A percentile compares a stretch with the other conserved stretches of the same genome.
These are phyloP conservation scores for Tuctoria greenei DNA, from an alignment of 176 grass and related monocot species.

Conservation along the genomic window DNA sequence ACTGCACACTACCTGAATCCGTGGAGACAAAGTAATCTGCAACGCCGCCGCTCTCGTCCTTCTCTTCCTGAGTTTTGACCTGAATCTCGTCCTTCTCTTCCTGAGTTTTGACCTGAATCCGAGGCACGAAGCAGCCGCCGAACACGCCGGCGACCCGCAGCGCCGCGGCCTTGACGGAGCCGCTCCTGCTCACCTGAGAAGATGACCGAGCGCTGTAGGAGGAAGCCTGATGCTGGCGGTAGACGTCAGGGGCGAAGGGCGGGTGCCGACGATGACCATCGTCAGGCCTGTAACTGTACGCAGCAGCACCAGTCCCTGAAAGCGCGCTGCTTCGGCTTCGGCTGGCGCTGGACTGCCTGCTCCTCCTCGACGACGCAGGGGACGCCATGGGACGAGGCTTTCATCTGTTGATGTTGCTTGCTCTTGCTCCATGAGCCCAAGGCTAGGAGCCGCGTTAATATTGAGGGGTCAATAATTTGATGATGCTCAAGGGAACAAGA, in stretches of 20 bases:
- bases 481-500: neutral
- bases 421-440: neutral
- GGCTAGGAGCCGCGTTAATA: conserved; percentile 8
- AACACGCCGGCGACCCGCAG: conserved; percentile 38
- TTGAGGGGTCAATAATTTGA: neutral
- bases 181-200: conserved; percentile 35
- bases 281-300: neutral
- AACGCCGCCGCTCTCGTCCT: conserved; percentile 7
- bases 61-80: conserved; percentile 14
- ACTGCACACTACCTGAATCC: conserved; percentile 28
- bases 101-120: neutral
- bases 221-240: conserved; percentile 37
- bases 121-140: conserved; percentile 41
- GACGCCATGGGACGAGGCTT: conserved; percentile 18
- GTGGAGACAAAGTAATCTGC: conserved; percentile 23
- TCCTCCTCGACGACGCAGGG: neutral
- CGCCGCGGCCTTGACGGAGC: conserved; percentile 33
- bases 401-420: neutral
- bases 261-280: conserved; percentile 2
- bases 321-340: conserved; percentile 15
- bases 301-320: neutral
- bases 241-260: neutral
- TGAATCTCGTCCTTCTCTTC: too few species aligned
- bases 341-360: conserved; percentile 25
- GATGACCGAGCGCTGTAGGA: conserved; percentile 22